Base-by-base conservation (phyloP, 2,329 filamentous ascomycete species). In the Stemphylium vesicarium region DNA sequence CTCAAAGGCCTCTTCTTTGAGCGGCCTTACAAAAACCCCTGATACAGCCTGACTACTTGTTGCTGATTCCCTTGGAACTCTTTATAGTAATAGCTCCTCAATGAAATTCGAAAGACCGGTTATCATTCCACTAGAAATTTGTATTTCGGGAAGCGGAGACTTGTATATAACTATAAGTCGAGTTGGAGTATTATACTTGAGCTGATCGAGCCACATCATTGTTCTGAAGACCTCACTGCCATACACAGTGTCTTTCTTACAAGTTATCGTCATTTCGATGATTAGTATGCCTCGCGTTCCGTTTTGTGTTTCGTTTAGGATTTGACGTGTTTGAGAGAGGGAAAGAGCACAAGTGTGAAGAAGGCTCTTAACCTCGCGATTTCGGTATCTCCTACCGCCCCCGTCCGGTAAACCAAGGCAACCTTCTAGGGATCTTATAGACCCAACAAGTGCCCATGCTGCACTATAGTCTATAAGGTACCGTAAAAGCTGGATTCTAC, bases 381-480 rank as follows among this genome's bases (percentile, higher is more conserved):
- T 49, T 49, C 26, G 7, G 22, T 7, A 4, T 47, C 13, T 16
- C 24, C 22, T 20, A 31, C 20, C 41, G 31, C 31, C 31, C 31
- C 31, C 10, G 10, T 33, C 37, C 29, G 43, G 26, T 16, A 58
- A 11, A 29, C 58, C 48, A 15, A 53, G 37, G n/a, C 49, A 58
- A 52, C 40, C 35, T 39, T 29, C 38, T 26, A 60, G 39, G 13
- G 36, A 10, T 46, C 44, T 47, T 4, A 2, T 18, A 43, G 15
- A 2, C 32, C 1, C 10, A 33, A 61, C 15, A 31, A 56, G 41
- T 39, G 58, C 58, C 32, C 36, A 54, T 35, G 58, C 55, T 49
- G 41, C 55, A 46, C 52, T 54, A 31, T 52, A 54, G 26, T 62
- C 53, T n/a, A 57, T 50, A 29, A 59, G 40, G 51, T 62, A 62